Evolutionary conservation across 768 basidiomycete species (phyloP), one percentile per base, ranked within the genome.

Genomic region (Porphyrellus cyaneotinctus): DNA sequence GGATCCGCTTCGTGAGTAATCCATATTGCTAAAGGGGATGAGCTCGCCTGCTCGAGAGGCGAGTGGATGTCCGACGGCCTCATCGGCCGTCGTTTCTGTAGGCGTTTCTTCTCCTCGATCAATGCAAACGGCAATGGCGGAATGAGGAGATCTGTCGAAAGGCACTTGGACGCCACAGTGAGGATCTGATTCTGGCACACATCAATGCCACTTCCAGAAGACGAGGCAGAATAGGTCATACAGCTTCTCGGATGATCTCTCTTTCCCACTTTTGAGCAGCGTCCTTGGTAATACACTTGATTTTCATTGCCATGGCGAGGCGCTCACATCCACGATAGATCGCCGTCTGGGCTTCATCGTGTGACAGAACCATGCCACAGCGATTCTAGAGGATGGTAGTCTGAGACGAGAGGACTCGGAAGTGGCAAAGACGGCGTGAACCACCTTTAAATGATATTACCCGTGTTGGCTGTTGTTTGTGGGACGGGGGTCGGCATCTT

Each of bases 261-360:
- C 28, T 26, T 22, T 57, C 55, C 59, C 60, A 61, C 17, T 8
- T 41, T 2, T 54, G 37, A 0, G 26, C 43, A 0, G 36, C 20
- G 0, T 35, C 43, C 20, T 22, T 2, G 28, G 24, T 2, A 11
- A 51, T 14, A 2, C 11, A 12, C 1, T 35, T 15, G 33, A 49
- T n/a, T 4, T 31, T 14, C 49, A 57, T 51, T 5, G 55, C 47
- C 20, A n/a, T 5, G 4, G 35, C 6, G 1, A 57, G 54, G 14
- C 47, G 49, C 1, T 51, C 58, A 17, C 39, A 57, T 9, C 46
- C 50, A 0, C 54, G 48, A 38, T 28, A 56, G 1, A 54, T 46
- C 2, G 13, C 0, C 1, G 8, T 15, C 20, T 49, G 58, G 0
- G 47, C 54, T 11, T 43, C 31, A 6, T 49, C 47, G 4, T 7